These are phyloP conservation scores for Plasmodium malariae DNA, from an alignment of 169 alveolate species.

Conservation along the genomic window DNA sequence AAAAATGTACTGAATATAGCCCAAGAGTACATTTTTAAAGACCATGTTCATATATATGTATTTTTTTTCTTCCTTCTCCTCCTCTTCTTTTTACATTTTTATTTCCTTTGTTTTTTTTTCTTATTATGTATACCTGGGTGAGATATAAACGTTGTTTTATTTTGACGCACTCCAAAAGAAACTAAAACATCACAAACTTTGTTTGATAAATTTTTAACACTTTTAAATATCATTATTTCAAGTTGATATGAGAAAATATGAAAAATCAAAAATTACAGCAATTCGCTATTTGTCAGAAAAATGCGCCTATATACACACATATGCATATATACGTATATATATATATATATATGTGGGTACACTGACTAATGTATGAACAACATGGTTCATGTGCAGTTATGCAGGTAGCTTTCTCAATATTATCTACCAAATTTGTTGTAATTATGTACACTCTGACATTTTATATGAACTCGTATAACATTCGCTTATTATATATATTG, in stretches of 20 bases:
- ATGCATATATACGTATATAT: not conserved
- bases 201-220: constrained; percentile 20
- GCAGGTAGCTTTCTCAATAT: no score
- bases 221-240: constrained; percentile 50
- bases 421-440: no score
- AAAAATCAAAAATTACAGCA: not conserved
- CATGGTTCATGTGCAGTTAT: no score
- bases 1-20: no score
- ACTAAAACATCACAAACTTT: constrained; percentile 87
- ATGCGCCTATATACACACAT: not conserved
- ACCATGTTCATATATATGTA: not conserved
- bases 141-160: constrained; percentile 85
- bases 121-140: constrained; percentile 82
- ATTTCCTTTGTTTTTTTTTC: not conserved
- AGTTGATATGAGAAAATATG: not conserved
- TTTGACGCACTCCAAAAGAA: constrained; percentile 84
- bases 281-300: no score
- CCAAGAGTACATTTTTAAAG: no score
- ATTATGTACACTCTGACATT: no score
- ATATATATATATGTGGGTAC: not conserved
- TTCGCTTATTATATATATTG: no score
- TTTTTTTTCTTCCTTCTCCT: no score
- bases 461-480: no score
- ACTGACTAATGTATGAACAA: no score
- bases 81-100: no score